Base-by-base conservation (phyloP, 2,329 filamentous ascomycete genomes). In the Anthostomella pinea region DNA sequence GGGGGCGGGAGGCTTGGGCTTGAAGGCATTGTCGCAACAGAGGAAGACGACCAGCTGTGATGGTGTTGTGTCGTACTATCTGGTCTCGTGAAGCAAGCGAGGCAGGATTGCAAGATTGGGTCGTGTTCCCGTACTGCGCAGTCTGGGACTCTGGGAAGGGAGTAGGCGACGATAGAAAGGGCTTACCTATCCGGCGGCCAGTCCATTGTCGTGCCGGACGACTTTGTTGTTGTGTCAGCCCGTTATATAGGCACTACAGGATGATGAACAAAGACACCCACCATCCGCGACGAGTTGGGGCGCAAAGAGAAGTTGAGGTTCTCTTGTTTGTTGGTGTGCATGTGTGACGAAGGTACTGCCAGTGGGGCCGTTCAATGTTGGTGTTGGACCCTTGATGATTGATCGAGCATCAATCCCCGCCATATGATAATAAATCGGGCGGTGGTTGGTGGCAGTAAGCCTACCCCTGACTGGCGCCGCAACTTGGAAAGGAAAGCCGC, bases 111-210 rank as follows among this genome's bases (percentile, higher is more conserved):
- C 9, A 26, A 27, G 19, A 10, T 21, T 32, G 30, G 20, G 20
- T 28, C 25, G 31, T 27, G 13, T 22, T 26, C n/a, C n/a, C n/a
- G n/a, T n/a, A n/a, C n/a, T n/a, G n/a, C n/a, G n/a, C n/a, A n/a
- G n/a, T n/a, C n/a, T n/a, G n/a, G n/a, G n/a, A n/a, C n/a, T 6
- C 8, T 8, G 6, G 13, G 25, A 14, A 8, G 30, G 9, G 4
- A 11, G 27, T 30, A 16, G 28, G 19, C 22, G 14, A 33, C 10
- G 28, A 15, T 32, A 21, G 35, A 28, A 33, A 32, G 33, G 33
- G 42, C 54, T 53, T 50, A 58, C 56, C 56, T 53, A 47, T 56
- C 46, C 34, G 52, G 54, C 23, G 43, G 41, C 22, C 45, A 51
- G 23, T 53, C 52, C 56, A 59, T 59, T 54, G 48, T 57, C 19